Evolutionary conservation across 768 basidiomycete species (phyloP), one percentile per base, ranked within the genome.

Genomic region (Hericium coralloides): DNA sequence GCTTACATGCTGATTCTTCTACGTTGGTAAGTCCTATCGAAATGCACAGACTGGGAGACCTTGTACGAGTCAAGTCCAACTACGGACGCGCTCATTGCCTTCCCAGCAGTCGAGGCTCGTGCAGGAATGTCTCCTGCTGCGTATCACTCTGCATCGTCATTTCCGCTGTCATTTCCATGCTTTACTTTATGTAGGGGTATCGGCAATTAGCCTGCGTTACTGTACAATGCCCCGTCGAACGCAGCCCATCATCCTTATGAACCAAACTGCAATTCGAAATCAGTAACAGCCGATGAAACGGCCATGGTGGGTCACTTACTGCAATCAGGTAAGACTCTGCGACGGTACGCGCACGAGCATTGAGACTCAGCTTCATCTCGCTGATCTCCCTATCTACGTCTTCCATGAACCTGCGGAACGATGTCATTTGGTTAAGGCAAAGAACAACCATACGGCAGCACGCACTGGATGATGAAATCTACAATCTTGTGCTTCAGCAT

Each of bases 401-500:
- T 67, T 98, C 94, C 95, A 98, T 98, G 69, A 98, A 94, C 68
- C 91, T 94, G 61, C 39, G 23, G 20, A 38, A 8, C 25, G 0
- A 20, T 59, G 17, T 59, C 15, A 10, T 12, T 2, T n/a, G n/a
- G 2, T 2, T 23, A 5, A 38, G 38, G 36, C 39, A 31, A 39
- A 45, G 39, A 65, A 20, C 25, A 52, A 55, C 51, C 38, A 2
- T 12, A 20, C 26, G 3, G 26, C 20, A 41, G 12, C 22, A 74
- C 85, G 50, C 60, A 95, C 92, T 98, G 93, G 63, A 98, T 97
- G 74, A 99, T 97, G 72, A 99, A 99, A 74, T 99, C 97, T 38
- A 99, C 97, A 53, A 99, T 89, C 76, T 98, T 98, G 74, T 99
- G 97, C 75, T 98, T 99, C 63, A 98, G 78, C 97, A 99, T 98